Evolutionary conservation across 139 green algal species (phyloP).

Genomic region (Tetradesmus lagerheimii): DNA sequence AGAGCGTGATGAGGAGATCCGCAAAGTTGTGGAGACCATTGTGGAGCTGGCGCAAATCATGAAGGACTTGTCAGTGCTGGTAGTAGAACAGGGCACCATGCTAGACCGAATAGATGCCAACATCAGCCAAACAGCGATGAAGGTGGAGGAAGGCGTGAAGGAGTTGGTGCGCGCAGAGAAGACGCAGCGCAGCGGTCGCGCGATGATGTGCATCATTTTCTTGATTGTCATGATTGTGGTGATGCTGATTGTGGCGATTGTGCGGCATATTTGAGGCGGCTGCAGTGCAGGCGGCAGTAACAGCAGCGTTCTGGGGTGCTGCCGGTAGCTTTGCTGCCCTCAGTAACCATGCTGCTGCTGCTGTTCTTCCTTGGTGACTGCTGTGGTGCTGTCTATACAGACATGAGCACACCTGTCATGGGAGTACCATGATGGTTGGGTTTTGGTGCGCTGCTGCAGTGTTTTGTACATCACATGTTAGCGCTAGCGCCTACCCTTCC

Average conservation of each 20-base stretch:
- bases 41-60: conserved; percentile 90
- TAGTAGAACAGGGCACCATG: conserved; percentile 99
- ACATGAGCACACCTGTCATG: no score
- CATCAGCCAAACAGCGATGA: conserved; percentile 55
- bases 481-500: no score
- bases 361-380: no score
- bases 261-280: conserved; percentile 45
- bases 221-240: conserved; percentile 87
- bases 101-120: conserved; percentile 87
- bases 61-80: conserved; percentile 93
- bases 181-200: conserved; percentile 85
- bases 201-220: conserved; percentile 93
- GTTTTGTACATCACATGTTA: no score
- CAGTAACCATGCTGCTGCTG: no score
- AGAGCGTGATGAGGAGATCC: conserved; percentile 91
- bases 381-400: no score
- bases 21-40: conserved; percentile 74
- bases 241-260: conserved; percentile 90
- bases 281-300: background rate
- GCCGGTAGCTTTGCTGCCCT: no score
- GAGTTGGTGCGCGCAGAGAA: conserved; percentile 92
- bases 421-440: no score
- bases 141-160: conserved; percentile 88
- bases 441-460: no score
- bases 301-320: background rate